Base-by-base conservation (phyloP, 306 rosid species). In the Heteromeles arbutifolia region DNA sequence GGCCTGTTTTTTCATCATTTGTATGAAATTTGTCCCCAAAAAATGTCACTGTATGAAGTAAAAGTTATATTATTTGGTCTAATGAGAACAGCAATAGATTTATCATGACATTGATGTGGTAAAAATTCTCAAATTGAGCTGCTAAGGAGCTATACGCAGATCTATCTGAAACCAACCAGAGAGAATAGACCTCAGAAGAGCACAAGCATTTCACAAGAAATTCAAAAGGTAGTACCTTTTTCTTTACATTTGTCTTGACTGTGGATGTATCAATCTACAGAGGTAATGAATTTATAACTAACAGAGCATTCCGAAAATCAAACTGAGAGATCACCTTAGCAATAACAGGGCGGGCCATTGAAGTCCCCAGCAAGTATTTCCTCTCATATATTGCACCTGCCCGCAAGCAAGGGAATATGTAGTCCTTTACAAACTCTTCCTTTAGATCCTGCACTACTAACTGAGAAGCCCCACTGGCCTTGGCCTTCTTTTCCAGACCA, bases 261-360 rank as follows among this genome's bases (percentile, higher is more conserved):
- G 0, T 22, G 37, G 15, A n/a, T 17, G 2, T 57, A 24, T 6
- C 4, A 56, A 22, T 13, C 50, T 10, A 72, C 22, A 34, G 37
- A 56, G 24, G 18, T 44, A 24, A 39, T 57, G 32, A 4, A 44
- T 28, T 24, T 39, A 14, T n/a, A 69, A 66, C 37, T 50, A 31
- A 24, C 2, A 25, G 34, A 65, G 56, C 45, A 56, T 6, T 59
- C 0, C n/a, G n/a, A 58, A 48, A 25, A 37, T 54, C 21, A 34
- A 69, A 73, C 5, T 54, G 28, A 54, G 65, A 69, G 17, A 73
- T 65, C 32, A 88, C 92, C 83, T 88, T 88, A 41, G 92, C 87
- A 28, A 95, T 95, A 77, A 92, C 97, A 74, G 99, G 99, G 64
- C 98, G 96, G 32, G 98, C 99, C 98, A 95, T 95, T 52, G 99